Percentiles rank a stretch among this genome's conserved stretches.
Conservation (phyloP, 192 early-diverging fungal genomes). For the Gigaspora rosea region DNA sequence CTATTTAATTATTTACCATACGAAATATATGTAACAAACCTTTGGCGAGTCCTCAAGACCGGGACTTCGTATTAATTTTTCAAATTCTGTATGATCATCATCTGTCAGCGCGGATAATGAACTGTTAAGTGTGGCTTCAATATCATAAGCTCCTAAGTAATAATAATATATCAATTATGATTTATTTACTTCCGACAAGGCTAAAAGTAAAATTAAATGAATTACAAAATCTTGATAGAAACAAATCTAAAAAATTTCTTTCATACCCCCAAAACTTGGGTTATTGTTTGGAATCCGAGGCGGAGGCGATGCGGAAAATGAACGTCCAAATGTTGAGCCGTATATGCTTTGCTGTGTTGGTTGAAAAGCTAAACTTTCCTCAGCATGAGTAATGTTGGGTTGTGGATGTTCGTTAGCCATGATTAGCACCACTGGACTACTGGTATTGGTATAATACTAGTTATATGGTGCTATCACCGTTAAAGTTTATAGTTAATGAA, state of each 20-base stretch:
- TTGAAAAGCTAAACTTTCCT: background rate
- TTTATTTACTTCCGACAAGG: no score
- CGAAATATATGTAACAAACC: constrained; percentile 17
- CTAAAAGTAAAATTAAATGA: no score
- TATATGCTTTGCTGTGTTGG: background rate
- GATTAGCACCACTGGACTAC: background rate
- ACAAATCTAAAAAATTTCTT: background rate
- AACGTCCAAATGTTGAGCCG: background rate
- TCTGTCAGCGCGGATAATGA: constrained; percentile 21
- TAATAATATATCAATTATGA: constrained; percentile 1
- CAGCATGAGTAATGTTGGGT: background rate
- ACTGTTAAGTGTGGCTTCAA: constrained; percentile 22
- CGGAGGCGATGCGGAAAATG: background rate
- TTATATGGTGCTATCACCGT: constrained; percentile 9
- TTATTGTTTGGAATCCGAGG: background rate
- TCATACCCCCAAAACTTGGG: constrained; percentile 17
- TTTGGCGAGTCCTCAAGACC: constrained; percentile 32
- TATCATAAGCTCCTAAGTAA: constrained; percentile 3
- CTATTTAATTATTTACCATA: constrained; percentile 6
- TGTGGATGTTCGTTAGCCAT: constrained; percentile 24
- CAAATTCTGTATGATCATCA: constrained; percentile 29
- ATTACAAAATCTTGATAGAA: no score
- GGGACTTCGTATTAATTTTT: constrained; percentile 23
- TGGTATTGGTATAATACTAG: background rate
- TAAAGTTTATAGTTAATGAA: background rate